A percentile compares a stretch with the other conserved stretches of the same genome.
Evolutionary conservation across 2,329 filamentous ascomycete genomes (phyloP).

Genomic region (Rosellinia necatrix): DNA sequence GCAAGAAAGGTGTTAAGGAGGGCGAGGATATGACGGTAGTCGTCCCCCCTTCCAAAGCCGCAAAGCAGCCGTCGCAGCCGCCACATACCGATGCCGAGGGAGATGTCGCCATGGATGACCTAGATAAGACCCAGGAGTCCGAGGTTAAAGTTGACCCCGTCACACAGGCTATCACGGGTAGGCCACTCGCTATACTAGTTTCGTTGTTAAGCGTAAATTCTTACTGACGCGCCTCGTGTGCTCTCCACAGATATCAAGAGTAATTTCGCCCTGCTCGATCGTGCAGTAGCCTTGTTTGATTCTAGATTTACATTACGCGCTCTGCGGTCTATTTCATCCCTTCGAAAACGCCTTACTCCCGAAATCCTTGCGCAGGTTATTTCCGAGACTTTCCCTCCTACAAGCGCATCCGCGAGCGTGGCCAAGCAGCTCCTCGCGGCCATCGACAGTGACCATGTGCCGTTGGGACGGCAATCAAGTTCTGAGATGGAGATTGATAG

Average conservation of each 20-base stretch:
- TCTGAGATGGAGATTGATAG: constrained; percentile 76
- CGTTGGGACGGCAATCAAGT: constrained; percentile 61
- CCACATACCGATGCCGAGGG: constrained; percentile 65
- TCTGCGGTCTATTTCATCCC: constrained; percentile 90
- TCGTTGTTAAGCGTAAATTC: not conserved
- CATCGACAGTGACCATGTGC: constrained; percentile 68
- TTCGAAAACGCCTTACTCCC: constrained; percentile 86
- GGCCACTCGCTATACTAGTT: not conserved
- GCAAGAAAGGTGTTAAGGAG: constrained; percentile 67
- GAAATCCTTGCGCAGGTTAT: constrained; percentile 83
- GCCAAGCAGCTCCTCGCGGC: constrained; percentile 73
- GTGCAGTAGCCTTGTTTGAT: constrained; percentile 91
- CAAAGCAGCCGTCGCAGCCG: constrained; percentile 61
- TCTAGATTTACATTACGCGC: constrained; percentile 93
- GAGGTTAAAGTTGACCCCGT: constrained; percentile 65
- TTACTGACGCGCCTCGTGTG: constrained; percentile 9
- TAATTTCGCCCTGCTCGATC: constrained; percentile 90
- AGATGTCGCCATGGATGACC: constrained; percentile 73
- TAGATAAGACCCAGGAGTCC: constrained; percentile 53
- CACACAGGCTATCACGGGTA: constrained; percentile 64
- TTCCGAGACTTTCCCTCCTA: constrained; percentile 74
- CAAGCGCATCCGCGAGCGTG: constrained; percentile 63
- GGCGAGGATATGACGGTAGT: constrained; percentile 82
- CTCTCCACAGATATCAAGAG: constrained; percentile 79
- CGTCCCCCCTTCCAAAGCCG: constrained; percentile 72